Conservation (phyloP, 495 filamentous ascomycete species). For the Cladorrhinum samala region DNA sequence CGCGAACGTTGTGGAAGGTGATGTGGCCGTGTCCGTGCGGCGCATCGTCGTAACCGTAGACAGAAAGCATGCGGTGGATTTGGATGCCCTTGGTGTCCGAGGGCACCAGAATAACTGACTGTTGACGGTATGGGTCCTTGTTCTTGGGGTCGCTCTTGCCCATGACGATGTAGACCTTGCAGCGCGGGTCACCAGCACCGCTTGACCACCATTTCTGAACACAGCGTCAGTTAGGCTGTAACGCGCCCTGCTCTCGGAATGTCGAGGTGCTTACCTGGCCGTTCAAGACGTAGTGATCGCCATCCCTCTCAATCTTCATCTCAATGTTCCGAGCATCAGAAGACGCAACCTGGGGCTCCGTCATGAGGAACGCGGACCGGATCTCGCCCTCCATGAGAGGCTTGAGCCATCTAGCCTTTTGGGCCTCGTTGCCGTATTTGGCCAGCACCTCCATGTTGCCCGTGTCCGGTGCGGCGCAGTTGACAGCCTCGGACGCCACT, state of each 20-base stretch:
- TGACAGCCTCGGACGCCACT: constrained; percentile 78
- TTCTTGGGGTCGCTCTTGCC: constrained; percentile 72
- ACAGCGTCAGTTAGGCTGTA: constrained; percentile 6
- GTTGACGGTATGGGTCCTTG: constrained; percentile 71
- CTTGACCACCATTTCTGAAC: constrained; percentile 91
- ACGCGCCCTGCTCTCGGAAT: neutral
- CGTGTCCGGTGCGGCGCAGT: constrained; percentile 87
- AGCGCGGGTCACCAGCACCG: constrained; percentile 84
- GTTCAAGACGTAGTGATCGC: constrained; percentile 78
- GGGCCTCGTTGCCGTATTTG: constrained; percentile 85
- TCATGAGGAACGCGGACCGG: constrained; percentile 89
- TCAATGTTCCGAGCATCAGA: constrained; percentile 87
- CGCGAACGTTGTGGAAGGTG: constrained; percentile 76
- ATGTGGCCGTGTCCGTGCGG: constrained; percentile 91
- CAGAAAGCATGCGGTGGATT: constrained; percentile 76
- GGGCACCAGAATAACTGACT: constrained; percentile 84
- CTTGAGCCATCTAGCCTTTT: constrained; percentile 80
- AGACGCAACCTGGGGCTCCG: constrained; percentile 77
- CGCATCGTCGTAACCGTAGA: constrained; percentile 93
- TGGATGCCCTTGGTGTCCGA: constrained; percentile 68
- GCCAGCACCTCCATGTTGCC: constrained; percentile 96
- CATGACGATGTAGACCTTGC: constrained; percentile 87
- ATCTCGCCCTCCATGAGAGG: constrained; percentile 82
- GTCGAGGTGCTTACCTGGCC: constrained; percentile 54
- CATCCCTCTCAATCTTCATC: constrained; percentile 70